Evolutionary conservation across 2,329 filamentous ascomycete species (phyloP).

Genomic region (Aschersonia sp.): DNA sequence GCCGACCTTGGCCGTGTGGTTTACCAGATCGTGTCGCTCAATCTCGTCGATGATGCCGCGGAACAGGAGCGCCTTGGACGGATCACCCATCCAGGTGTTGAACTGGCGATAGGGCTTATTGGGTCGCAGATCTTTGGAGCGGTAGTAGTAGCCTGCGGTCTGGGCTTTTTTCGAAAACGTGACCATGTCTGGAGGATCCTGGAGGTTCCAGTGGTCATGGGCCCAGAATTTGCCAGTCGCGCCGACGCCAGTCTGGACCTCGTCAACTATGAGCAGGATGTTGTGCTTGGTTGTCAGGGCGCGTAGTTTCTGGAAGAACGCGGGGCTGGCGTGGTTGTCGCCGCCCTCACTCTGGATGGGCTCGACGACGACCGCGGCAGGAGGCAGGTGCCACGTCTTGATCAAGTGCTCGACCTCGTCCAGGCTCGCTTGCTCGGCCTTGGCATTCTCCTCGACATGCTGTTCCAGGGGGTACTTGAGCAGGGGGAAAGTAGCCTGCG

Average conservation of each 20-base stretch:
- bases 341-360: constrained; percentile 89
- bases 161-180: constrained; percentile 95
- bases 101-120: constrained; percentile 94
- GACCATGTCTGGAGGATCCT: constrained; percentile 75
- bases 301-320: constrained; percentile 76
- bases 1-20: constrained; percentile 62
- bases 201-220: constrained; percentile 83
- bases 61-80: constrained; percentile 72
- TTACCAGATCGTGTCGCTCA: constrained; percentile 59
- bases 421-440: constrained; percentile 66
- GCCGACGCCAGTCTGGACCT: constrained; percentile 86
- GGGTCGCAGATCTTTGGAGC: constrained; percentile 62
- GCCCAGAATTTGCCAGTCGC: constrained; percentile 94
- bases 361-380: constrained; percentile 73
- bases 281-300: constrained; percentile 63
- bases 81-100: constrained; percentile 97
- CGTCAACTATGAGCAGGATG: constrained; percentile 80
- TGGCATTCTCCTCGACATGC: constrained; percentile 65
- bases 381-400: constrained; percentile 61
- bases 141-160: constrained; percentile 84
- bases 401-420: constrained; percentile 75
- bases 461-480: constrained; percentile 80
- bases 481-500: constrained; percentile 70
- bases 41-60: constrained; percentile 75
- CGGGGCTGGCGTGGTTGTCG: constrained; percentile 81